Evolutionary conservation across 2,329 filamentous ascomycete genomes (phyloP).

Genomic region (Diaporthe caulivora): DNA sequence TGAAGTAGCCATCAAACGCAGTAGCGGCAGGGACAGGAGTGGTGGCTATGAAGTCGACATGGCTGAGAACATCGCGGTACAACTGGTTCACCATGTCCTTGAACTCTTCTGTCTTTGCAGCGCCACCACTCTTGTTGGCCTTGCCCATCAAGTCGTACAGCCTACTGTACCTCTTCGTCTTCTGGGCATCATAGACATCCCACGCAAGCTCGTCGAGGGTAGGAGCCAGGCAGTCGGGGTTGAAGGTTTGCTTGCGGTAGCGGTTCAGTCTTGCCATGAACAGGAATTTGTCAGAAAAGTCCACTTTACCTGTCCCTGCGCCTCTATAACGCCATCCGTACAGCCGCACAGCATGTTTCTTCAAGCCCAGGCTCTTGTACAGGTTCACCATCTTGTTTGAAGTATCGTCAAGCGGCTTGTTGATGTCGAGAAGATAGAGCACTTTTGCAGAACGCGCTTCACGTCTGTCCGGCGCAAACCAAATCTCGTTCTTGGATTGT

Average conservation of each 20-base stretch:
- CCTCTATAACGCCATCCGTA: conserved; percentile 54
- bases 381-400: conserved; percentile 56
- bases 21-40: conserved; percentile 59
- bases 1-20: conserved; percentile 66
- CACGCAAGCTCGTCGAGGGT: conserved; percentile 59
- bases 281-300: conserved; percentile 54
- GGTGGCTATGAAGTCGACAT: conserved; percentile 59
- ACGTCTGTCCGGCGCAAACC: conserved; percentile 48
- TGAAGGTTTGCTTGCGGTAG: conserved; percentile 30
- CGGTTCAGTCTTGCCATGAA: conserved; percentile 41
- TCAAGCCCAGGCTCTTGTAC: conserved; percentile 51
- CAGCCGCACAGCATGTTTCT: conserved; percentile 54
- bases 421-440: conserved; percentile 61
- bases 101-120: conserved; percentile 47
- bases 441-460: conserved; percentile 51
- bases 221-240: conserved; percentile 47
- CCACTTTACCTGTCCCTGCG: conserved; percentile 45
- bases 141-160: conserved; percentile 50
- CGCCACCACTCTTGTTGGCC: conserved; percentile 41
- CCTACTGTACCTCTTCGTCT: conserved; percentile 51
- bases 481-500: conserved; percentile 33
- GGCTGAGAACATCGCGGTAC: conserved; percentile 53
- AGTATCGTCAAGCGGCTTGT: conserved; percentile 60
- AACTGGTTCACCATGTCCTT: conserved; percentile 50
- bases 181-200: conserved; percentile 52